Conservation (phyloP, 2,329 filamentous ascomycete species). For the Apiospora hydei region DNA sequence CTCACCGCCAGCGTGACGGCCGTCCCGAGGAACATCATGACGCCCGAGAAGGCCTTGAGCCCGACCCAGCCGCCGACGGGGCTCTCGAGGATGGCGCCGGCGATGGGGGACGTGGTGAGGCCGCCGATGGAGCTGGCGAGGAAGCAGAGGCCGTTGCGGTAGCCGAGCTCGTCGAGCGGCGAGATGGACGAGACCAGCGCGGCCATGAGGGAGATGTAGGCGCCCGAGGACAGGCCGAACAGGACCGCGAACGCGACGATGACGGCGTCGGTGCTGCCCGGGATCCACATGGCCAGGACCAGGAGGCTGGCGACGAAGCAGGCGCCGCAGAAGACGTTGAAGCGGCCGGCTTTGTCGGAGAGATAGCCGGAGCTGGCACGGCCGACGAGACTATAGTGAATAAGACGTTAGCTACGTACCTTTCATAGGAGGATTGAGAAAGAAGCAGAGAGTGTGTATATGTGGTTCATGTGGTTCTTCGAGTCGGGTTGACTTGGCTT, state of each 20-base stretch:
- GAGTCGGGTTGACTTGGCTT: neutral
- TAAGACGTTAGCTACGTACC: neutral
- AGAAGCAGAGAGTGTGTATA: neutral
- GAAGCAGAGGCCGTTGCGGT: slow-evolving; percentile 60
- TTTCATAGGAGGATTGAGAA: neutral
- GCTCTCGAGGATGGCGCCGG: slow-evolving; percentile 42
- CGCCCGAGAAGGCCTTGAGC: slow-evolving; percentile 27
- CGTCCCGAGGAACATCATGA: slow-evolving; percentile 26
- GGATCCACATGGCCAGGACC: slow-evolving; percentile 41
- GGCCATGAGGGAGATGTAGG: slow-evolving; percentile 35
- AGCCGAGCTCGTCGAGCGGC: slow-evolving; percentile 58
- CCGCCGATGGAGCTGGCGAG: slow-evolving; percentile 58
- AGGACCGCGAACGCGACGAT: slow-evolving; percentile 34
- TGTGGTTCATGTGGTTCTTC: too few relatives aligned
- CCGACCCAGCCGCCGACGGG: slow-evolving; percentile 22
- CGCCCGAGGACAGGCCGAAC: slow-evolving; percentile 37
- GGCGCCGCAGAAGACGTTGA: slow-evolving; percentile 46
- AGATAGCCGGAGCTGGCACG: slow-evolving; percentile 26
- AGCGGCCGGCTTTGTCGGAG: slow-evolving; percentile 29
- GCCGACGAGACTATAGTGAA: slow-evolving; percentile 22
- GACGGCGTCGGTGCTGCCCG: slow-evolving; percentile 30
- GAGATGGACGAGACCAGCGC: slow-evolving; percentile 51
- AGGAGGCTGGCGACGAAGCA: slow-evolving; percentile 44
- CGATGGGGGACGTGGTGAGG: slow-evolving; percentile 58
- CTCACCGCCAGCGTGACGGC: slow-evolving; percentile 6